Conservation (phyloP, 2,329 filamentous ascomycete genomes). For the Fusarium keratoplasticum region DNA sequence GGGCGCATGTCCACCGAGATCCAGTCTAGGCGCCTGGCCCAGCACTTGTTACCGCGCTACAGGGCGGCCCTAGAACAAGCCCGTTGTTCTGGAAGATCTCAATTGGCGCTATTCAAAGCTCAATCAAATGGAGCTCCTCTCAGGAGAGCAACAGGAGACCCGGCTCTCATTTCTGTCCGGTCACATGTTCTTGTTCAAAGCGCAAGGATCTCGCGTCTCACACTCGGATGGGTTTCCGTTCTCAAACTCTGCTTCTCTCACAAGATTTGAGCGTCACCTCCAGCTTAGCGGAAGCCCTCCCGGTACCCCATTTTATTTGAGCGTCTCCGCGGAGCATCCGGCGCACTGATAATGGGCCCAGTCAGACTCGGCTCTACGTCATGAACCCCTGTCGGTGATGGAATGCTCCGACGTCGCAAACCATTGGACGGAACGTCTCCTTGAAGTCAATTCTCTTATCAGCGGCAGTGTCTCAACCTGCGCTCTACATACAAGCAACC, state of each 20-base stretch:
- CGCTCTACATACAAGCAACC: not conserved
- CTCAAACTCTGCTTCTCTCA: not conserved
- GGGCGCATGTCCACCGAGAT: not conserved
- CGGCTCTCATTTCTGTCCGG: not conserved
- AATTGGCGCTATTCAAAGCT: conserved; percentile 12
- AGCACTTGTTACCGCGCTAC: not conserved
- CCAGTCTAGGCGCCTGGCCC: conserved; percentile 1
- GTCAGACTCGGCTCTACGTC: conserved; percentile 33
- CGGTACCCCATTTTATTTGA: conserved; percentile 22
- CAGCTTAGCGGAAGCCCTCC: conserved; percentile 21
- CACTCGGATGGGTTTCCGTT: conserved; percentile 11
- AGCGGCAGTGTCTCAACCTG: not conserved
- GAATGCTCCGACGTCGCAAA: not conserved
- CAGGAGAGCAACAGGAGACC: not conserved
- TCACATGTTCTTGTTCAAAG: not conserved
- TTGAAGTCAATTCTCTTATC: not conserved
- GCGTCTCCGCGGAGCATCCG: conserved; percentile 34
- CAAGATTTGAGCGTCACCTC: not conserved
- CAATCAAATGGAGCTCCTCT: not conserved
- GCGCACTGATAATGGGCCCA: conserved; percentile 18
- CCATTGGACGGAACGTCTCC: not conserved
- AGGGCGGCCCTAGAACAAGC: conserved; percentile 24
- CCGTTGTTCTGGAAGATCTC: conserved; percentile 33
- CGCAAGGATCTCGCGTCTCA: not conserved
- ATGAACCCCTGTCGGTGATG: conserved; percentile 28